Evolutionary conservation across 2,329 filamentous ascomycete species (phyloP), one percentile per base, ranked within the genome.

Genomic region (Endoconidiophora laricicola): DNA sequence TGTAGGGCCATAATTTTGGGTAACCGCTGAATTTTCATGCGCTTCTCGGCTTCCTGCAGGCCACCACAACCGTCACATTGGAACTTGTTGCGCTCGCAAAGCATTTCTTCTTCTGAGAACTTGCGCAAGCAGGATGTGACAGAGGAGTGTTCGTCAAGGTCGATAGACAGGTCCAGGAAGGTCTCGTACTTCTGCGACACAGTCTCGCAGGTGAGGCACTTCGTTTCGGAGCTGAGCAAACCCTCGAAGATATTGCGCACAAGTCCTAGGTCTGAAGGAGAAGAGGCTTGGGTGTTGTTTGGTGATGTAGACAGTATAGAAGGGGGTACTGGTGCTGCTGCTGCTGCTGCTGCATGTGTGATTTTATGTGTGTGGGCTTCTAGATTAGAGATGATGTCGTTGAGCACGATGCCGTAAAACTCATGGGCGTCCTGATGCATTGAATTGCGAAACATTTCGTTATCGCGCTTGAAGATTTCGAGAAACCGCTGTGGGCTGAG

Each of bases 391-490:
- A 98, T 90, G 33, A 98, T 85, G 61, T 94, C 84, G 63, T 98
- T 98, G n/a, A 98, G 71, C 2, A 98, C 73, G 29, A 96, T 69
- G 53, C 94, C 94, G 58, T 96, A 78, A 57, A 98, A 98, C 61
- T 98, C 91, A 63, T 98, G 91, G 1, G 91, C 91, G 62, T 98
- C 91, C 62, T 98, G 91, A 63, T 98, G 91, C 85, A 95, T 94
- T 3, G 88, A 85, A 38, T 87, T 90, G 52, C 87, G 80, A 60
- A 98, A 98, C 82, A 94, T 88, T 63, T 98, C 91, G 62, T 98
- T 94, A 58, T 96, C 86, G 55, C 84, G 78, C 60, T 88, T 86
- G 60, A 98, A 79, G 23, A 95, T 88, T 61, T 98, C 90, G 36
- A 98, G 71, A 56, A 98, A 95, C 55, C 88, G 82, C 59, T 90